Conservation (phyloP, 2,329 filamentous ascomycete genomes). For the Colletotrichum sp. region DNA sequence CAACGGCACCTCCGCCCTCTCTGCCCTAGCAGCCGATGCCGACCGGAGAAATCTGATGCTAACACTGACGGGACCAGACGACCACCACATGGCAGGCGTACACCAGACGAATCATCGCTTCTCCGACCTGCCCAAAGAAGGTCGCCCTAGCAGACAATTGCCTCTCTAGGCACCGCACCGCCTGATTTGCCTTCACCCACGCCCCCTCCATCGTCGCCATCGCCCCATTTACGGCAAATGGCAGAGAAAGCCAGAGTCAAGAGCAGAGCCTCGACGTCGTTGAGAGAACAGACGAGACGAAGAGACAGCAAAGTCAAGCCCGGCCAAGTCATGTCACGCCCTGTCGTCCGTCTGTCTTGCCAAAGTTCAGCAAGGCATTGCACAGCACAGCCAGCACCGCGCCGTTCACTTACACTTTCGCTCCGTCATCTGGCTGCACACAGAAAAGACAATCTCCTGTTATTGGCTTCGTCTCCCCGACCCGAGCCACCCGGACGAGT, state of each 20-base stretch:
- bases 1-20: conserved; percentile 1
- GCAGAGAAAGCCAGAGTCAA: conserved; percentile 5
- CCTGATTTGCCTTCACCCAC: background rate
- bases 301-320: background rate
- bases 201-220: conserved; percentile 11
- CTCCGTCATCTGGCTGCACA: background rate
- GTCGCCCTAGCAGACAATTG: background rate
- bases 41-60: background rate
- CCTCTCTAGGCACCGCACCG: conserved; percentile 3
- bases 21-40: background rate
- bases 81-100: conserved; percentile 6
- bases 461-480: background rate
- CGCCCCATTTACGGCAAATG: conserved; percentile 14
- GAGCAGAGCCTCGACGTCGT: background rate
- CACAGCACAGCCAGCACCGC: background rate
- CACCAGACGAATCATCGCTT: conserved; percentile 18
- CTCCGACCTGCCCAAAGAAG: background rate
- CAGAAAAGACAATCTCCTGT: background rate
- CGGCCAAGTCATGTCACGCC: background rate
- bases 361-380: background rate
- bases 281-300: conserved; percentile 13
- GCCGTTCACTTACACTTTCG: conserved; percentile 12
- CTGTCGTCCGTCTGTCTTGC: background rate
- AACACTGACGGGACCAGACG: conserved; percentile 3
- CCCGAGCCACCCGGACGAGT: background rate